Base-by-base conservation (phyloP, 495 filamentous ascomycete species). In the Talaromyces thailandensis region DNA sequence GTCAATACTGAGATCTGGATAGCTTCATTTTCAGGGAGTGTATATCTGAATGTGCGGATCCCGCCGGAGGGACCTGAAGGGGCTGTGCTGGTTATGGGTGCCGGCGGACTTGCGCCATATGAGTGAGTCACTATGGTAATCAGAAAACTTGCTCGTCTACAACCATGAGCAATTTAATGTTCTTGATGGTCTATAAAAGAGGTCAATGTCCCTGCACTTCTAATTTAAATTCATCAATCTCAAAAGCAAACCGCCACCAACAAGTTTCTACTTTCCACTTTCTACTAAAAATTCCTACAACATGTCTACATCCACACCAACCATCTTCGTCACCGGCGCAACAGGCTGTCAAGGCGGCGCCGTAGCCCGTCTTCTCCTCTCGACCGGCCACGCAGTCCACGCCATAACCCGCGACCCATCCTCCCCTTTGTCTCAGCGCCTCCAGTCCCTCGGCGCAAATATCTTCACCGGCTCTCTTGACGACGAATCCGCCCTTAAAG, bases 291-390 rank as follows among this genome's bases (percentile, higher is more conserved):
- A 62, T 52, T 67, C 68, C 37, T 72, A 70, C 56, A 74, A 23
- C 37, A 73, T 64, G 74, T 63, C 71, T 66, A 31, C 70, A 16
- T 61, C 64, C 1, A 29, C 70, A 9, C 61, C 65, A 1, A 70
- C 64, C 28, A 73, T 76, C 32, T 79, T 81, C 64, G 71, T 82
- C 57, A 71, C 72, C 63, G 72, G 72, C 51, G 82, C 79, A 21
- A 85, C 79, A 6, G 82, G 82, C 56, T 68, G 70, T 25, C 80
- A 81, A 68, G 82, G 82, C 53, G 69, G 71, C 24, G 77, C 74
- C 23, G 63, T 81, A 21, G 69, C 69, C 61, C 64, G 70, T 25
- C 69, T 76, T 31, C 71, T 84, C 12, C 70, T 74, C 24, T 59
- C 70, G 24, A 28, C 74, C 2, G 69, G 66, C 18, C 71, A 71